Evolutionary conservation across 2,329 filamentous ascomycete species (phyloP).

Genomic region (Neofusicoccum kwambonambiense): DNA sequence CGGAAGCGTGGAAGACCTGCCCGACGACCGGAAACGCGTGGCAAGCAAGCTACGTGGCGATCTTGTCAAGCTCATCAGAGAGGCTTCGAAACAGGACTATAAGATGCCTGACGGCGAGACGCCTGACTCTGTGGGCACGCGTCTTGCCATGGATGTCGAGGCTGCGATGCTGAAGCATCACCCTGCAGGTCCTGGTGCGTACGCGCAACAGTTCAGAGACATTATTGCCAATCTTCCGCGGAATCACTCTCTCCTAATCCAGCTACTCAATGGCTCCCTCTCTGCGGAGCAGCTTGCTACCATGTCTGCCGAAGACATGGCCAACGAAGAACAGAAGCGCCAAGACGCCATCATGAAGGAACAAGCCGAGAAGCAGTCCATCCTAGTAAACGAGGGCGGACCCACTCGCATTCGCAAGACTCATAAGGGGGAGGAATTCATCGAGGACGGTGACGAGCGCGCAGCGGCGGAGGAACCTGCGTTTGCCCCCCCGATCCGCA

Average conservation of each 20-base stretch:
- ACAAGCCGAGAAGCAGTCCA: constrained; percentile 77
- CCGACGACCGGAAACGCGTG: constrained; percentile 66
- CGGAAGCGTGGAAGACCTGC: constrained; percentile 37
- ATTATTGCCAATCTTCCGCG: constrained; percentile 86
- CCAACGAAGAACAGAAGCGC: constrained; percentile 81
- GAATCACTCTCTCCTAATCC: constrained; percentile 74
- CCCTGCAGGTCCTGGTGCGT: constrained; percentile 52
- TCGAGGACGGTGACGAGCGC: constrained; percentile 37
- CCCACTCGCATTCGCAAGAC: constrained; percentile 58
- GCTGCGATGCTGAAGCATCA: constrained; percentile 60
- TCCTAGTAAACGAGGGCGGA: constrained; percentile 70
- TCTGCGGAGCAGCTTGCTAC: constrained; percentile 74
- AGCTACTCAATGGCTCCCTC: constrained; percentile 70
- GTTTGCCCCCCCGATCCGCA: constrained; percentile 41
- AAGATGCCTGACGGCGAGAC: constrained; percentile 62
- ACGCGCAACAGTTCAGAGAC: constrained; percentile 67
- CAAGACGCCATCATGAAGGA: constrained; percentile 76
- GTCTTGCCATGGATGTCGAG: constrained; percentile 77
- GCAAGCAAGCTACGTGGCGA: constrained; percentile 71
- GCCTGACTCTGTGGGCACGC: constrained; percentile 64
- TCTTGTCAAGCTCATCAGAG: constrained; percentile 64
- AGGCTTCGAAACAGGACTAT: constrained; percentile 60
- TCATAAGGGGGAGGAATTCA: constrained; percentile 8
- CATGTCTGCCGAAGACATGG: constrained; percentile 89
- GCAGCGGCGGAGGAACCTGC: constrained; percentile 46